These are phyloP conservation scores for Metschnikowia similis DNA, from an alignment of 805 yeast genomes.

Conservation along the genomic window DNA sequence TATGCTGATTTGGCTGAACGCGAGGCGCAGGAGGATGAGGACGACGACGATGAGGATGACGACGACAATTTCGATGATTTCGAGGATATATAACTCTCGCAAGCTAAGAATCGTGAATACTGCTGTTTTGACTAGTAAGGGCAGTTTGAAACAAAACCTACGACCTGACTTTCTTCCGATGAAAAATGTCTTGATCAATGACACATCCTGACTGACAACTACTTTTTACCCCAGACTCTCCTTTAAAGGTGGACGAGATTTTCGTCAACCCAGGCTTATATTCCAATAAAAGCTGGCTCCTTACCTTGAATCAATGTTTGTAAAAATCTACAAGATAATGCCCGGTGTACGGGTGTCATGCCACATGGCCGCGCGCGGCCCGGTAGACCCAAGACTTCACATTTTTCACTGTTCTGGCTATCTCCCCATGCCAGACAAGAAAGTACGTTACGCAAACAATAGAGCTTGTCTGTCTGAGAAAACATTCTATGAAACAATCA, in stretches of 20 bases:
- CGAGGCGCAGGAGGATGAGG: slow-evolving; percentile 59
- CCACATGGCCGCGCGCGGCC: slow-evolving; percentile 2
- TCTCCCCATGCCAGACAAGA: slow-evolving; percentile 4
- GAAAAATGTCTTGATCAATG: background rate
- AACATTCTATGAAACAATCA: background rate
- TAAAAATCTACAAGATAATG: background rate
- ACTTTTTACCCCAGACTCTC: background rate
- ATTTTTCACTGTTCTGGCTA: slow-evolving; percentile 1
- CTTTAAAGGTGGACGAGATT: too few relatives aligned
- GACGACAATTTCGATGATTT: slow-evolving; percentile 32
- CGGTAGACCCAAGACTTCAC: background rate
- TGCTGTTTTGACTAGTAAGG: too few relatives aligned
- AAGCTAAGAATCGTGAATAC: background rate
- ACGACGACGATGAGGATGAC: slow-evolving; percentile 48
- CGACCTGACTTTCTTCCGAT: too few relatives aligned
- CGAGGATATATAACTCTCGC: slow-evolving; percentile 18
- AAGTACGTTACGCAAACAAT: background rate
- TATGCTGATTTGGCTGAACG: slow-evolving; percentile 72
- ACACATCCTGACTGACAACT: background rate
- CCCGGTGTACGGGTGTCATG: background rate
- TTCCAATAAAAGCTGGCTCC: background rate
- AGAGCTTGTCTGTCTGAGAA: background rate
- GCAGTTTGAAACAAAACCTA: too few relatives aligned
- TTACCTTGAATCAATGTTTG: background rate
- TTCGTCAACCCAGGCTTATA: too few relatives aligned